Evolutionary conservation across 2,329 filamentous ascomycete genomes (phyloP), one percentile per base, ranked within the genome.

Genomic region (Tothia fuscella): DNA sequence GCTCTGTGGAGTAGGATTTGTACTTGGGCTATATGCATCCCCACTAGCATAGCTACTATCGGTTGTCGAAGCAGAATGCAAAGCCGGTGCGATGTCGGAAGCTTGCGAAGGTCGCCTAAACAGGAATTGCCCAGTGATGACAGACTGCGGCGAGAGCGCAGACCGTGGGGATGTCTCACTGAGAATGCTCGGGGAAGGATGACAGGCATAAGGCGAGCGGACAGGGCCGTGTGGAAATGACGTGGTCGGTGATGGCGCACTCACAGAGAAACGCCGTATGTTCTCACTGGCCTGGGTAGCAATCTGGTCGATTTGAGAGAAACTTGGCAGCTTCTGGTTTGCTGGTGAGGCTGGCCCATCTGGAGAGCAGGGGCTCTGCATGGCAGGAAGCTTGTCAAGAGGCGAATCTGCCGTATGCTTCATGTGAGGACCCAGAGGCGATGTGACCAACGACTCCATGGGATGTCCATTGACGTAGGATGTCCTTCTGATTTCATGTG

Each of bases 11-110:
- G 26, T 29, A n/a, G 26, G 9, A n/a, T 29, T 29, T 29, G 9
- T 29, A 9, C 9, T 29, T 34, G 67, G 67, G n/a, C 70, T 67
- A 13, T 53, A 47, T 19, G 54, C 59, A 48, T 65, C 50, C 33
- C 62, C 51, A 47, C 56, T 53, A 45, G 60, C 46, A 51, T 62
- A 59, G 34, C 49, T 56, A 24, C 58, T 25, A 21, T 26, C 57
- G 4, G 52, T 50, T 12, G 47, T 45, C 12, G 55, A 53, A 3
- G 58, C 54, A 6, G 57, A 41, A 13, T 36, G 33, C 28, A 35
- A 13, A 17, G 16, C 32, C 12, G 19, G 30, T 19, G 38, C 20
- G 22, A 28, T 32, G 3, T 45, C 42, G 12, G 22, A 22, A 17
- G 26, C 16, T 9, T 26, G 16, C n/a, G 29, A 34, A 2, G 32